A percentile compares a stretch with the other conserved stretches of the same genome.
Conservation (phyloP, 2,329 filamentous ascomycete species). For the Sporothrix brunneoviolacea region DNA sequence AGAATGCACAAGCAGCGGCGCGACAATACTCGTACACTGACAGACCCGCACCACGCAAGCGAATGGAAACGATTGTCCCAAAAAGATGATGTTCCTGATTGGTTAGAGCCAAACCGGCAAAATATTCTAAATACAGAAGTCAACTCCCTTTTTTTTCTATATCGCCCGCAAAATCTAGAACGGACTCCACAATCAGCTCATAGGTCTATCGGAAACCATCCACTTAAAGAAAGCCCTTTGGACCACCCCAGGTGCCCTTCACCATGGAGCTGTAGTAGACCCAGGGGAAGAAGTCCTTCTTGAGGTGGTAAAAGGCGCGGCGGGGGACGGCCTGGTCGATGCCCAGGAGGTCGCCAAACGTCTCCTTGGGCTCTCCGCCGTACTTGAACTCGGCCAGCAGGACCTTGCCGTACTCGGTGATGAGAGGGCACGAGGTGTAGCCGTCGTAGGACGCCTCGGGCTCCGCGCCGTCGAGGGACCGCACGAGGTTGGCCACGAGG, state of each 20-base stretch:
- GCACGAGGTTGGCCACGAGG: constrained; percentile 35
- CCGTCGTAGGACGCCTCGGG: constrained; percentile 33
- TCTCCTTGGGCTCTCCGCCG: constrained; percentile 39
- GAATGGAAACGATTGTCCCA: too few relatives aligned
- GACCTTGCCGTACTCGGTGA: constrained; percentile 38
- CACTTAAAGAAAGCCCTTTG: constrained; percentile 36
- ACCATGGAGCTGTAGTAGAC: constrained; percentile 47
- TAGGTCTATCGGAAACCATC: too few relatives aligned
- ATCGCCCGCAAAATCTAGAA: too few relatives aligned
- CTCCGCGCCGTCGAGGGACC: constrained; percentile 29
- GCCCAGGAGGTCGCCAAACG: constrained; percentile 28
- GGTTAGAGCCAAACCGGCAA: too few relatives aligned
- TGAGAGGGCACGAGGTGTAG: constrained; percentile 40
- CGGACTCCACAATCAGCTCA: too few relatives aligned
- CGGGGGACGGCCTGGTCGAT: constrained; percentile 35
- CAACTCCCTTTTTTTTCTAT: too few relatives aligned
- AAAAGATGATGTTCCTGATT: too few relatives aligned
- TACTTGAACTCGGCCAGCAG: constrained; percentile 44
- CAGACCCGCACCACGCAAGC: too few relatives aligned
- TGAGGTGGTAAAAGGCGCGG: constrained; percentile 35
- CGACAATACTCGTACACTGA: too few relatives aligned
- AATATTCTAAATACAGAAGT: too few relatives aligned
- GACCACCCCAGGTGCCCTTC: constrained; percentile 49
- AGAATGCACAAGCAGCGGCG: too few relatives aligned
- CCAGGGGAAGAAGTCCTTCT: constrained; percentile 49